Base-by-base conservation (phyloP, 306 rosid genomes). In the Begonia fuchsioides region DNA sequence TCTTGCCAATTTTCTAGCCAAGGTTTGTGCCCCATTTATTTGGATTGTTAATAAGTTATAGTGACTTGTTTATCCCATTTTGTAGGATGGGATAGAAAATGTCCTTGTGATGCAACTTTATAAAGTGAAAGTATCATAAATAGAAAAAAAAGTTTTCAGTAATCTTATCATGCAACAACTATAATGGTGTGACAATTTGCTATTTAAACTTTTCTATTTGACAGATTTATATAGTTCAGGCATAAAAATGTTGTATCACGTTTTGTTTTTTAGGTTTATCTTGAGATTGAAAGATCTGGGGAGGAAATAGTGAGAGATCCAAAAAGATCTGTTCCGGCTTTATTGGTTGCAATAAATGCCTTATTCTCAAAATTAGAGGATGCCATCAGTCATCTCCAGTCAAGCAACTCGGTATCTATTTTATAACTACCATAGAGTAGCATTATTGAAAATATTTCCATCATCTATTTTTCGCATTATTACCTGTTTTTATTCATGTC, bases 1-100 rank as follows among this genome's bases (percentile, higher is more conserved):
- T 6, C 77, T 90, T 46, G 94, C 98, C 12, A 60, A 73, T 38
- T 85, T 90, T 72, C 67, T 84, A 70, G 95, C 94, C 50, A 82
- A 79, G 95, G 96, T 87, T 70, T 68, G 86, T 44, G 63, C 56
- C 14, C 13, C 18, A 54, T 46, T 64, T 40, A 43, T 26, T 26
- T 26, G 35, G 35, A 26, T 26, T 26, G 8, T 26, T 2, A 26
- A 26, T 26, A 26, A 26, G 35, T 26, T 26, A 26, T 26, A 2
- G 8, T 26, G 35, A 4, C 35, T 26, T 26, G 35, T 26, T 26
- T 26, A 26, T 26, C 35, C 8, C 35, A 4, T 26, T 2, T 26
- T 5, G 7, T 4, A 26, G 35, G 8, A 26, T 26, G 35, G 35
- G 35, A 26, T 20, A 1, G 6, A 20, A 20, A 20, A 7, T 5